Base-by-base conservation (phyloP, 352 stramenopile genomes). In the Thraustochytrium sp. region DNA sequence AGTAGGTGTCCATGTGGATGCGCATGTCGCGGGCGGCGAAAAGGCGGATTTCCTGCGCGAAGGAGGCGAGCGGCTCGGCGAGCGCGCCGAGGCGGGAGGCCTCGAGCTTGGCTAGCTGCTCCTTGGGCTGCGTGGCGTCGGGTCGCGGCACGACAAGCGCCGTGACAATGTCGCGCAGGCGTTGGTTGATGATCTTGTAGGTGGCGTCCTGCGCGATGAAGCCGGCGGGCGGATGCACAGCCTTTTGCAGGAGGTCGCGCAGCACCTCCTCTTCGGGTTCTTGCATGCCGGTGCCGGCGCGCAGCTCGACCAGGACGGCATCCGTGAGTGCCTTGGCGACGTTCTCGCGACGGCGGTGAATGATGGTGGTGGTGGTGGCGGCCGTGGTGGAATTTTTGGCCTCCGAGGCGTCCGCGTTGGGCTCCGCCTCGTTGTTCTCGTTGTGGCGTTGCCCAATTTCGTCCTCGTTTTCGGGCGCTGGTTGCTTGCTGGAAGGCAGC, bases 171-270 rank as follows among this genome's bases (percentile, higher is more conserved):
- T 2, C 59, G 21, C 59, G 59, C 29, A 72, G 40, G 26, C 59
- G 59, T 9, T 55, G 26, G 26, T 72, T 72, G 36, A 72, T 72
- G 26, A 72, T 72, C 40, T 72, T 72, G 59, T 72, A 72, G 13
- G 59, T 72, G 0, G 59, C 59, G 40, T 72, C 59, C 59, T 44
- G 40, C 11, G 21, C 11, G 8, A 72, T 29, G 46, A 72, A 72
- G 59, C 59, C 59, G 13, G 59, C 59, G 59, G 59, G 59, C 9
- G 59, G 59, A 26, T 72, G 59, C 8, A 72, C 31, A 46, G 9
- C 42, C 40, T 72, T 72, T 11, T 72, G 13, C 13, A 72, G 26
- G 11, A 72, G 59, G 40, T 72, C 36, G 16, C 9, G 59, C 59
- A 72, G 36, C 8, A 49, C n/a, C 11, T 46, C 26, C 59, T 48